Percentiles rank a stretch among this genome's conserved stretches.
Evolutionary conservation across 495 filamentous ascomycete species (phyloP).

Genomic region (Penicillium nucicola): DNA sequence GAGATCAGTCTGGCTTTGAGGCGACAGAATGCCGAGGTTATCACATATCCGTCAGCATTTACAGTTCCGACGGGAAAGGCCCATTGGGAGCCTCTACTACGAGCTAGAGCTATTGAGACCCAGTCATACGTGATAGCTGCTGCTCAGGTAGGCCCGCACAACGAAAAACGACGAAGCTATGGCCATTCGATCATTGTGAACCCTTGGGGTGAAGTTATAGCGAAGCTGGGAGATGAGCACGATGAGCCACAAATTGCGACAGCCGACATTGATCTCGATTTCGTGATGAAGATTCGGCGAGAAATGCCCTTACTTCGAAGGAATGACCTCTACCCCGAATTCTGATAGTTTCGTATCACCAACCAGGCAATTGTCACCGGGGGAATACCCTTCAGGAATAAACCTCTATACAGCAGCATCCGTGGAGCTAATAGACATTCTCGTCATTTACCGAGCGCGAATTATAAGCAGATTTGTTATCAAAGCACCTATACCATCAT

Average conservation of each 20-base stretch:
- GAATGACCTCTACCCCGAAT: constrained; percentile 61
- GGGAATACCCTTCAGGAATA: too few species aligned
- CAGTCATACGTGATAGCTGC: constrained; percentile 86
- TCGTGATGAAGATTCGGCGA: constrained; percentile 49
- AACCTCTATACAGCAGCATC: background rate
- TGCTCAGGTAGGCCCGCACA: constrained; percentile 79
- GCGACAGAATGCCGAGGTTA: constrained; percentile 65
- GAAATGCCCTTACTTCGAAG: constrained; percentile 63
- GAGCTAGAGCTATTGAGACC: constrained; percentile 84
- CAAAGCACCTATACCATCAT: constrained; percentile 24
- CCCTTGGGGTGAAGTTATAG: constrained; percentile 80
- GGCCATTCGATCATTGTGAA: constrained; percentile 85
- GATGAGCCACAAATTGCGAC: constrained; percentile 50
- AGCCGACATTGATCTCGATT: constrained; percentile 49
- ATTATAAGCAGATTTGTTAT: constrained; percentile 9
- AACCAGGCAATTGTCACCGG: background rate
- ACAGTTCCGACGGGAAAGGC: constrained; percentile 81
- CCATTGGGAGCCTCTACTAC: constrained; percentile 79
- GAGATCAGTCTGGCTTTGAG: constrained; percentile 68
- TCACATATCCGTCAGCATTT: constrained; percentile 89
- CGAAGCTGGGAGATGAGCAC: constrained; percentile 54
- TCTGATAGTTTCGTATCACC: constrained; percentile 26
- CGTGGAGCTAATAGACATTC: background rate
- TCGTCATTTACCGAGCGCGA: constrained; percentile 1
- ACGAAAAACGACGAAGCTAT: constrained; percentile 76